Percentiles rank a stretch among this genome's conserved stretches.
Evolutionary conservation across 2,329 filamentous ascomycete species (phyloP).

Genomic region (Leptographium procerum): DNA sequence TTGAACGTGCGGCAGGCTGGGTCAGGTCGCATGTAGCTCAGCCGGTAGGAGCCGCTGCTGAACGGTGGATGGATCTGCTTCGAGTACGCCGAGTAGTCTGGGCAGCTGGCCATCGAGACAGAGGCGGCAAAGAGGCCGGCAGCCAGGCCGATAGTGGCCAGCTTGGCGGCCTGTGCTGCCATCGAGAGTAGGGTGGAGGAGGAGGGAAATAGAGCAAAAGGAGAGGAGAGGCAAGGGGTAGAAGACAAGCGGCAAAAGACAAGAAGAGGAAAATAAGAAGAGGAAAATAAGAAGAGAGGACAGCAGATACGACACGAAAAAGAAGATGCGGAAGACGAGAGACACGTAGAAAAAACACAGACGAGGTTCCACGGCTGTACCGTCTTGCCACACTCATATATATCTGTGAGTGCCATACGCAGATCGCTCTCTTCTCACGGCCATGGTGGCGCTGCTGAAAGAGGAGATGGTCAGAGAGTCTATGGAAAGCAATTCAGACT

Average conservation of each 20-base stretch:
- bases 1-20: conserved; percentile 71
- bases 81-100: conserved; percentile 54
- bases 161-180: not conserved
- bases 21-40: conserved; percentile 71
- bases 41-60: conserved; percentile 62
- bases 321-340: not conserved
- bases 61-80: conserved; percentile 53
- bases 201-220: not conserved
- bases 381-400: too few relatives aligned
- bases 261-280: too few relatives aligned
- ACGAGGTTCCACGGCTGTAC: too few relatives aligned
- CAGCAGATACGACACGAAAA: too few relatives aligned
- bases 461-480: too few relatives aligned
- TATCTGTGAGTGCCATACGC: too few relatives aligned
- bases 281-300: too few relatives aligned
- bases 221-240: too few relatives aligned
- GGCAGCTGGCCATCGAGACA: conserved; percentile 29
- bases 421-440: too few relatives aligned
- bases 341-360: not conserved
- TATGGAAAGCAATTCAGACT: too few relatives aligned
- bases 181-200: not conserved
- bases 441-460: too few relatives aligned
- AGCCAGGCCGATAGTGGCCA: not conserved
- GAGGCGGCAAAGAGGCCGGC: not conserved
- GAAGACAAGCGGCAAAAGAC: too few relatives aligned